Conservation (phyloP, 1,284 basidiomycete species). For the Takashimella tepidaria region DNA sequence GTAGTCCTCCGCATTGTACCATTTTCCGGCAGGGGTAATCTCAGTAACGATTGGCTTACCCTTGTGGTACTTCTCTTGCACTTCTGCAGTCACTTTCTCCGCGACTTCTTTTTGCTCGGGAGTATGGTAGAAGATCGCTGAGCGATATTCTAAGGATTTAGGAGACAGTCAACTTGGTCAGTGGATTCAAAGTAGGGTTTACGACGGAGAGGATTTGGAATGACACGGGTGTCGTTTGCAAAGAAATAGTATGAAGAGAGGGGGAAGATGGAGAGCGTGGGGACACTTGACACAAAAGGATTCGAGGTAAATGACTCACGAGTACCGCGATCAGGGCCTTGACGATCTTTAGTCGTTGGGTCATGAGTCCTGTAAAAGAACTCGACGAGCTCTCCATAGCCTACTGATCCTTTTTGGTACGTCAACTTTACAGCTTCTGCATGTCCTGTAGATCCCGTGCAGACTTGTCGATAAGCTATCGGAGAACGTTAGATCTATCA, state of each 20-base stretch:
- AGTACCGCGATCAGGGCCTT: conserved; percentile 70
- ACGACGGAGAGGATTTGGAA: neutral
- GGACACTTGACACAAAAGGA: no score
- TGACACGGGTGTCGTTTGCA: no score
- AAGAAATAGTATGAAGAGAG: no score
- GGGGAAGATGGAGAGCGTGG: no score
- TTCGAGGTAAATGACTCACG: conserved; percentile 55
- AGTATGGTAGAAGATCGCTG: conserved; percentile 79
- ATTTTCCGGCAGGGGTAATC: conserved; percentile 60
- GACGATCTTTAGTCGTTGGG: conserved; percentile 74
- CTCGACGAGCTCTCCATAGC: conserved; percentile 80
- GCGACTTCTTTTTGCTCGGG: conserved; percentile 72
- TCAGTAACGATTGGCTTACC: conserved; percentile 72
- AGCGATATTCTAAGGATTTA: conserved; percentile 91
- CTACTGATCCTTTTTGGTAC: conserved; percentile 73
- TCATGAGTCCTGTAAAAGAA: conserved; percentile 95
- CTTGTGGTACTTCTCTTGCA: conserved; percentile 77
- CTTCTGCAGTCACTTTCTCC: conserved; percentile 71
- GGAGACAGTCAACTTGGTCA: no score
- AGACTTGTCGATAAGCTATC: conserved; percentile 66
- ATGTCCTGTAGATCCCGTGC: conserved; percentile 74
- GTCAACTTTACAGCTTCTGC: conserved; percentile 83
- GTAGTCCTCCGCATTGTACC: conserved; percentile 78
- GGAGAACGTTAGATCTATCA: neutral
- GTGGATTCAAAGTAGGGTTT: neutral